A percentile compares a stretch with the other conserved stretches of the same genome.
Conservation (phyloP, 768 basidiomycete genomes). For the Pholiota molesta region DNA sequence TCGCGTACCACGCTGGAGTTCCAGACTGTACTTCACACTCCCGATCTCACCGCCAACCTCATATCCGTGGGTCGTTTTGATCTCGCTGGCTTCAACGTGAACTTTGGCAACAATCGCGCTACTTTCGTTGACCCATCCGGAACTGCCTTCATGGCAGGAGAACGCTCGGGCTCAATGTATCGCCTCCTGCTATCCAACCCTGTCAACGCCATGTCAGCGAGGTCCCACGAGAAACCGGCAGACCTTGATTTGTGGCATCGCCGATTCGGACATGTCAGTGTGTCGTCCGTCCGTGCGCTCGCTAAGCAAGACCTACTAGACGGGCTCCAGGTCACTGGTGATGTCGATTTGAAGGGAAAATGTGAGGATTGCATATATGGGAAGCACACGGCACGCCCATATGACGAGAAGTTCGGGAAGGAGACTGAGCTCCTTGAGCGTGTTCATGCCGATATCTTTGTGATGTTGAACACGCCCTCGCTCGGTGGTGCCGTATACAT, state of each 20-base stretch:
- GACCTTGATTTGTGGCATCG: constrained; percentile 28
- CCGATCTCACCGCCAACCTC: constrained; percentile 29
- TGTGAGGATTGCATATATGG: constrained; percentile 31
- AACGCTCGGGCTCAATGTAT: constrained; percentile 16
- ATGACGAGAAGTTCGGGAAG: constrained; percentile 18
- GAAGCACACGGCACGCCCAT: constrained; percentile 24
- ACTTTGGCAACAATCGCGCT: constrained; percentile 16
- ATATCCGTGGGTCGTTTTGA: constrained; percentile 25
- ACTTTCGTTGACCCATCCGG: constrained; percentile 2
- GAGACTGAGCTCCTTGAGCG: constrained; percentile 22
- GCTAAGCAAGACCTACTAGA: constrained; percentile 13
- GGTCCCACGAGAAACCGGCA: constrained; percentile 21
- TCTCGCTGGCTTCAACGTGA: constrained; percentile 9
- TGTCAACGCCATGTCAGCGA: constrained; percentile 7
- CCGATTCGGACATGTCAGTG: constrained; percentile 25
- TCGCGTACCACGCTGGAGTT: constrained; percentile 19
- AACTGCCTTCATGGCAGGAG: neutral
- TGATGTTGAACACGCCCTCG: constrained; percentile 20
- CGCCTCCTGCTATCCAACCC: constrained; percentile 14
- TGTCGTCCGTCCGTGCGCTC: neutral
- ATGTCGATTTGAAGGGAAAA: constrained; percentile 15
- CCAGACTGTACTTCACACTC: constrained; percentile 26
- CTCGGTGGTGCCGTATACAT: constrained; percentile 23
- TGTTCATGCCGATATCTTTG: constrained; percentile 29
- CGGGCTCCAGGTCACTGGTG: constrained; percentile 19